Conservation (phyloP, 2,329 filamentous ascomycete genomes). For the Colletotrichum plurivorum region DNA sequence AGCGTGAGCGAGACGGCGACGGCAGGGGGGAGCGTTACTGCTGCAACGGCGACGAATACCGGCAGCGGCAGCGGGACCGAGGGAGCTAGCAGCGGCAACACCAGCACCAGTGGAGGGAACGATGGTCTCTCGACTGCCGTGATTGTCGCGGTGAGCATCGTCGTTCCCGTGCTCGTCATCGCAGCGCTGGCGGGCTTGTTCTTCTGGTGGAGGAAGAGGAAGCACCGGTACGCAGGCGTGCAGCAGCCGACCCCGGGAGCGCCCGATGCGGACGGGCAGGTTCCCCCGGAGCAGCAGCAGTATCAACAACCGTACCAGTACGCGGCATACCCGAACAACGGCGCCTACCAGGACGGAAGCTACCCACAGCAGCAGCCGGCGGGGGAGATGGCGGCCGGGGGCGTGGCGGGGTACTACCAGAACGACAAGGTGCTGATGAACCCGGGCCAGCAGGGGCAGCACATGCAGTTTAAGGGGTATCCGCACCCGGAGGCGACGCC, state of each 20-base stretch:
- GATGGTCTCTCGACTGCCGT: conserved; percentile 16
- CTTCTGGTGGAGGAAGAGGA: conserved; percentile 29
- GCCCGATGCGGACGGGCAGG: conserved; percentile 12
- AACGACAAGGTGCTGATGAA: conserved; percentile 36
- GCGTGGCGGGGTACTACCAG: conserved; percentile 28
- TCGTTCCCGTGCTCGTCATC: conserved; percentile 21
- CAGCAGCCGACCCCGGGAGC: conserved; percentile 6
- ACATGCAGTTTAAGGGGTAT: conserved; percentile 30
- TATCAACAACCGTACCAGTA: too few relatives aligned
- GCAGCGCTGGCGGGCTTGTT: conserved; percentile 31
- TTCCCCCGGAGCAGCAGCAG: background rate
- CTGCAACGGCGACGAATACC: background rate
- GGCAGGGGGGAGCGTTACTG: background rate
- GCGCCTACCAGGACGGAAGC: conserved; percentile 7
- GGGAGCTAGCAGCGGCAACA: background rate
- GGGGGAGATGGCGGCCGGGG: conserved; percentile 21
- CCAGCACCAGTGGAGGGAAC: background rate
- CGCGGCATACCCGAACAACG: too few relatives aligned
- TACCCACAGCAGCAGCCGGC: background rate
- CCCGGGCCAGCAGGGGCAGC: background rate
- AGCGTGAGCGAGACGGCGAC: background rate
- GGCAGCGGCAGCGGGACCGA: background rate
- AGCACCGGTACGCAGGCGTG: conserved; percentile 30
- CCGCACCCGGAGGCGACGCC: conserved; percentile 8
- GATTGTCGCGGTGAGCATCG: conserved; percentile 25